These are phyloP conservation scores for Aspergillus ibericus DNA, from an alignment of 2,329 filamentous ascomycete species.

Conservation along the genomic window DNA sequence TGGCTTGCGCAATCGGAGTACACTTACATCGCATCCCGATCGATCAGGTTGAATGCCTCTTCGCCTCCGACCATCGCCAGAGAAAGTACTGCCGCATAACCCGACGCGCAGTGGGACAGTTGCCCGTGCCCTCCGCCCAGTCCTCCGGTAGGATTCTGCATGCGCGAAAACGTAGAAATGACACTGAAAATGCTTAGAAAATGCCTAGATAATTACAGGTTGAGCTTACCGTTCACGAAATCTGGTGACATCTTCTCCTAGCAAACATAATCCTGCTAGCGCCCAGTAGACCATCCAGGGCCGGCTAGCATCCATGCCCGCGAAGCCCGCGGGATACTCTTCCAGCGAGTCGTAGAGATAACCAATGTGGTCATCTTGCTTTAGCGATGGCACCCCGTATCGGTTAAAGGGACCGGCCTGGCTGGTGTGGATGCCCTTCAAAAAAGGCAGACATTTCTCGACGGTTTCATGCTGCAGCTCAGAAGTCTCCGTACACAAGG, in stretches of 20 bases:
- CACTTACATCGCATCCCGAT: slow-evolving; percentile 70
- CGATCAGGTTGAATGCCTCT: slow-evolving; percentile 71
- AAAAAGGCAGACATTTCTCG: slow-evolving; percentile 66
- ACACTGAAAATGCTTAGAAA: slow-evolving; percentile 47
- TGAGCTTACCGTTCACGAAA: slow-evolving; percentile 64
- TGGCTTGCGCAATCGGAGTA: neutral
- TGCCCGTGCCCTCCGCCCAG: slow-evolving; percentile 95
- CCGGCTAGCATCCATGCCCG: slow-evolving; percentile 77
- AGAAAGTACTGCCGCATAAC: slow-evolving; percentile 79
- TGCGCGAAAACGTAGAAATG: slow-evolving; percentile 70
- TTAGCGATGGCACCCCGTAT: slow-evolving; percentile 73
- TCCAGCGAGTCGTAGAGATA: slow-evolving; percentile 52
- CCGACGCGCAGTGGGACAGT: slow-evolving; percentile 80
- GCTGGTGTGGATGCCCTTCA: slow-evolving; percentile 54
- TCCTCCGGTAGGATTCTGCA: slow-evolving; percentile 81
- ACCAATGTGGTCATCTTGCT: slow-evolving; percentile 57
- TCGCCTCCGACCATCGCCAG: slow-evolving; percentile 76
- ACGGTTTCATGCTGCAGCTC: slow-evolving; percentile 67
- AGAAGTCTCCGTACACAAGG: slow-evolving; percentile 67
- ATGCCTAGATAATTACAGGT: neutral
- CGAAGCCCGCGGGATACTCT: slow-evolving; percentile 68
- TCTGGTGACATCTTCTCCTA: slow-evolving; percentile 69
- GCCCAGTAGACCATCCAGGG: slow-evolving; percentile 97
- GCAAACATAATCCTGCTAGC: slow-evolving; percentile 69
- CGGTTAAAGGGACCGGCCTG: slow-evolving; percentile 61